Base-by-base conservation (phyloP, 495 filamentous ascomycete species). In the Sordaria brevicollis region DNA sequence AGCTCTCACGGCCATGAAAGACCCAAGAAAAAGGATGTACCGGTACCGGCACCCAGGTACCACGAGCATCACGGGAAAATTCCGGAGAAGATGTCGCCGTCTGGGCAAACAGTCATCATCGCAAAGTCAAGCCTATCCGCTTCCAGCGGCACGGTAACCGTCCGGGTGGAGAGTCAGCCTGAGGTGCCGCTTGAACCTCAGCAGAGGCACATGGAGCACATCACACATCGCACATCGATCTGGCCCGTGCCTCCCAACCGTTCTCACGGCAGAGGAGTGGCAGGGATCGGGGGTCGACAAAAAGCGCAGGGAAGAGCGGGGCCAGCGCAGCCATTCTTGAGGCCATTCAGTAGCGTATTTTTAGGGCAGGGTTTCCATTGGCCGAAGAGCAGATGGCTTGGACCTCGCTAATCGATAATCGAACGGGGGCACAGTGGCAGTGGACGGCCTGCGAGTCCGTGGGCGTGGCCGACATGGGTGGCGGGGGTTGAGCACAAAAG, bases 351-450 rank as follows among this genome's bases (percentile, higher is more conserved):
- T 57, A 57, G 38, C 15, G 35, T 49, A 31, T 49, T 25, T 67
- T 43, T 72, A 69, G 39, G 72, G 68, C 71, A 69, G 70, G 65
- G 68, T 13, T 29, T 41, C 38, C 36, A 21, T 35, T 17, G 31
- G 35, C 66, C 19, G 38, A 41, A 67, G 29, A 15, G 5, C 25
- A 62, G 25, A 62, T 62, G 25, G 37, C 65, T 66, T 66, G 35
- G 38, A 37, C 37, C 36, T 49, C 66, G 70, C 66, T 71, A 71
- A 67, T 78, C 77, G 77, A 76, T 79, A 79, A 79, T 79, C 77
- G 77, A 79, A 73, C 73, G 70, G 77, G 72, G 70, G 75, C 74
- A 77, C 76, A 57, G 25, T 57, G 49, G 21, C 21, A 54, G 43
- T 54, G 19, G 43, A 54, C 76, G 74, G 67, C 70, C 67, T 68